phyloP scores from a whole-genome alignment of 306 rosid genomes.

The barrel medic (Medicago truncatula) region DNA sequence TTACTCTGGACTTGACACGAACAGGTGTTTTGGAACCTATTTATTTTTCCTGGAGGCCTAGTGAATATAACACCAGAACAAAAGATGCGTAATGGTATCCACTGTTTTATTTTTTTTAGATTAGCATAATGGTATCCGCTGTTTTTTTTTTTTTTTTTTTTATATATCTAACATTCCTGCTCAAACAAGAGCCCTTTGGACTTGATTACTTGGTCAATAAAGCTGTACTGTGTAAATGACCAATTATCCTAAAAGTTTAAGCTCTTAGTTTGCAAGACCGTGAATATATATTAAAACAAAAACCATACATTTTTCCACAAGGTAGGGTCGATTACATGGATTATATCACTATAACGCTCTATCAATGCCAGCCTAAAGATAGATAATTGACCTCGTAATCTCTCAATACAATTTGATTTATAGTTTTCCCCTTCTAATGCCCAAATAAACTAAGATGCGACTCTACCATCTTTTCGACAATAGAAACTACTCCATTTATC shows the following conservation, averaged over 20 bases:
- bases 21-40: neutral
- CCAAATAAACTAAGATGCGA: neutral
- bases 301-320: neutral
- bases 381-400: neutral
- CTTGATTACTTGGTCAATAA: too few relatives aligned
- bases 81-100: neutral
- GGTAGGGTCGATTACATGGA: neutral
- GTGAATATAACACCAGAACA: constrained; percentile 18
- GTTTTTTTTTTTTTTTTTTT: too few relatives aligned
- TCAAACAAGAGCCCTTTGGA: too few relatives aligned
- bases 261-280: neutral
- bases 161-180: too few relatives aligned
- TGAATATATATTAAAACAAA: neutral
- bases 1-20: constrained; percentile 18
- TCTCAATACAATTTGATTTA: neutral
- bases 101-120: too few relatives aligned
- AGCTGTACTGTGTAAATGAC: neutral
- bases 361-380: neutral
- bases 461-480: neutral
- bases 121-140: neutral
- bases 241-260: neutral
- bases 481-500: neutral
- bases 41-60: neutral
- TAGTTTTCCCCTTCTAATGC: neutral
- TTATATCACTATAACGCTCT: neutral